Conservation (phyloP, 192 early-diverging fungal genomes). For the Mortierella hygrophila region DNA sequence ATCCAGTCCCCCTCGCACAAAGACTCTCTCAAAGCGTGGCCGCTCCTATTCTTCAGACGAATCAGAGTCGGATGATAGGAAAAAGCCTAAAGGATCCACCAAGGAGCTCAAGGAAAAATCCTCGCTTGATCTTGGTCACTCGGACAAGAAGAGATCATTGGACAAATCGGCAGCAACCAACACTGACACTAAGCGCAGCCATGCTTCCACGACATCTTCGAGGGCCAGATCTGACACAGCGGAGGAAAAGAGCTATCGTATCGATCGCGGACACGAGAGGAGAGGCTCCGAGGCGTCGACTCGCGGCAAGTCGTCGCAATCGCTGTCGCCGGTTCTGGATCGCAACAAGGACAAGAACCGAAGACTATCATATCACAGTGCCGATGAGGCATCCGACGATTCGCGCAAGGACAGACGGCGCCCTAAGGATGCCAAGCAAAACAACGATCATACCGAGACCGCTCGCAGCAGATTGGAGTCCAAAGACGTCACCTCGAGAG, state of each 20-base stretch:
- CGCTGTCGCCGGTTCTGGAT: constrained; percentile 31
- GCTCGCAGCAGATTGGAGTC: constrained; percentile 31
- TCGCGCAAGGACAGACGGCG: not conserved
- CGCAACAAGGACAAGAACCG: constrained; percentile 19
- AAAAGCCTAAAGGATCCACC: not conserved
- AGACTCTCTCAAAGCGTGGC: constrained; percentile 6
- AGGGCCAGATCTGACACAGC: not conserved
- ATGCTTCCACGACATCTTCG: not conserved
- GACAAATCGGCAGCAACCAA: constrained; percentile 5
- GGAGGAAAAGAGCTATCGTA: constrained; percentile 16
- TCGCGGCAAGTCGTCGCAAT: constrained; percentile 29
- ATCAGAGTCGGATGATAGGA: constrained; percentile 34
- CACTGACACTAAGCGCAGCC: not conserved
- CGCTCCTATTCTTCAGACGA: constrained; percentile 38
- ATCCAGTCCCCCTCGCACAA: constrained; percentile 11
- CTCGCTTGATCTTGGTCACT: not conserved
- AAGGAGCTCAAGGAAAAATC: constrained; percentile 26
- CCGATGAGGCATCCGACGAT: constrained; percentile 31
- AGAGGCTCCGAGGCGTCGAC: not conserved
- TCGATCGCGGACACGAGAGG: constrained; percentile 15
- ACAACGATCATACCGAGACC: not conserved
- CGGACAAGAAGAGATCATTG: constrained; percentile 20
- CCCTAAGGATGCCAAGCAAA: constrained; percentile 14
- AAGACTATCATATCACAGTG: constrained; percentile 20
- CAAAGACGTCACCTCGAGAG: constrained; percentile 11